Conservation (phyloP, 1,284 basidiomycete genomes). For the Mycena sp. region DNA sequence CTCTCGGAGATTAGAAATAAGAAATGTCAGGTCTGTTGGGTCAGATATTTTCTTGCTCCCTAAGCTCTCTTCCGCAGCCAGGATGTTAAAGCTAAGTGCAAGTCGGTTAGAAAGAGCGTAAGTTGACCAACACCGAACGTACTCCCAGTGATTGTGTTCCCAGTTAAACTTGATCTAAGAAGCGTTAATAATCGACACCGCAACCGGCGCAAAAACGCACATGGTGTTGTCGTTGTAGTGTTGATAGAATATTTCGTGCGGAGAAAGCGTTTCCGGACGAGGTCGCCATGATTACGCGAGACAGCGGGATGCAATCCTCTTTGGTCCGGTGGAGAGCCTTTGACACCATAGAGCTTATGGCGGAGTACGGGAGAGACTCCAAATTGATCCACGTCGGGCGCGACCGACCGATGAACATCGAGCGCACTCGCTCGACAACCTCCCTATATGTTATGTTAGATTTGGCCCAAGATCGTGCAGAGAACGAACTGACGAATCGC, state of each 20-base stretch:
- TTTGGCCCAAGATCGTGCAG: constrained; percentile 7
- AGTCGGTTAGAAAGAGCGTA: constrained; percentile 8
- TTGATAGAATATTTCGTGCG: constrained; percentile 67
- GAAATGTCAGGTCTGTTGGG: constrained; percentile 70
- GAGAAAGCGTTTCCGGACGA: constrained; percentile 78
- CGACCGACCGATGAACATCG: constrained; percentile 66
- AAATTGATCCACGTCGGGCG: constrained; percentile 73
- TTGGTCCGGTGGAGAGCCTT: constrained; percentile 69
- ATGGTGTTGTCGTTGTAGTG: constrained; percentile 67
- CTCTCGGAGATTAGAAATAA: constrained; percentile 67
- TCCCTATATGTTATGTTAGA: constrained; percentile 46
- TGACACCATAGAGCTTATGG: constrained; percentile 67
- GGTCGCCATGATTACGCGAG: constrained; percentile 63
- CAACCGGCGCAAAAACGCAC: constrained; percentile 47
- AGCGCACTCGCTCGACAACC: constrained; percentile 60
- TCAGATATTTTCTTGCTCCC: constrained; percentile 63
- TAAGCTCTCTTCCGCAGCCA: constrained; percentile 63
- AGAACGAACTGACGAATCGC: constrained; percentile 56
- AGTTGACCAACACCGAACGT: constrained; percentile 42
- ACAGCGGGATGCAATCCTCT: constrained; percentile 64
- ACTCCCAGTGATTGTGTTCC: constrained; percentile 74
- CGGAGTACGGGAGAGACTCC: constrained; percentile 65
- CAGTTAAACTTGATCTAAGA: constrained; percentile 68
- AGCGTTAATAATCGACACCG: neutral
- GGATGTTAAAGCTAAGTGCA: constrained; percentile 58